A percentile compares a stretch with the other conserved stretches of the same genome.
These are phyloP conservation scores for Paraglomus brasilianum DNA, from an alignment of 192 early-diverging fungal genomes.

Conservation along the genomic window DNA sequence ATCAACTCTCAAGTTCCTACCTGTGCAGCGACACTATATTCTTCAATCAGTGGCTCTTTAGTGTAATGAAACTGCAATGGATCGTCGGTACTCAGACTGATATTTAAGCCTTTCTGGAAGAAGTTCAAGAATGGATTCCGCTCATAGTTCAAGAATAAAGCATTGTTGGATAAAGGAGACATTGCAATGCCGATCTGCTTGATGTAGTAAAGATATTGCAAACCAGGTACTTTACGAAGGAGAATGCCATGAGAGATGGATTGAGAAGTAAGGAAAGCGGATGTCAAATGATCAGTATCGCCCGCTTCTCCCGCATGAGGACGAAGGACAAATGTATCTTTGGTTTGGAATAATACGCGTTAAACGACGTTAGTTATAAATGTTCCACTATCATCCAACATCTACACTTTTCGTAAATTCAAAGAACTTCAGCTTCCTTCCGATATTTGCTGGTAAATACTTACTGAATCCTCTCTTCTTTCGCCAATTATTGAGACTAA, in stretches of 20 bases:
- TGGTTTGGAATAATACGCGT: background rate
- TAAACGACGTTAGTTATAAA: background rate
- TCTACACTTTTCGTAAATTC: background rate
- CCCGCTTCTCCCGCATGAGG: conserved; percentile 96
- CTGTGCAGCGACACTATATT: conserved; percentile 93
- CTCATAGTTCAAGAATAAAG: conserved; percentile 90
- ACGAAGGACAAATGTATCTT: conserved; percentile 89
- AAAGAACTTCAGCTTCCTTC: background rate
- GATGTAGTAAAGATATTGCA: conserved; percentile 94
- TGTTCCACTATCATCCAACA: background rate
- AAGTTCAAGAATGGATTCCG: conserved; percentile 87
- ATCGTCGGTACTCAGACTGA: conserved; percentile 92
- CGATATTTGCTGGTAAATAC: too few species aligned
- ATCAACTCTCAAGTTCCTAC: conserved; percentile 32
- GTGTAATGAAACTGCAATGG: conserved; percentile 97
- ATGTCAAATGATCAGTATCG: conserved; percentile 89
- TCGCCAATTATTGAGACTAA: conserved; percentile 78
- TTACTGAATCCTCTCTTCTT: conserved; percentile 71
- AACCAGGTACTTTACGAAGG: conserved; percentile 87
- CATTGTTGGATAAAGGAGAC: conserved; percentile 96
- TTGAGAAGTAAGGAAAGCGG: conserved; percentile 83
- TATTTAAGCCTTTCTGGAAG: conserved; percentile 93
- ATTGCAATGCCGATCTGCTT: conserved; percentile 96
- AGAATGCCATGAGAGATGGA: conserved; percentile 92
- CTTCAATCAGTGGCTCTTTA: conserved; percentile 95